Conservation (phyloP, 148 eudicot genomes). For the Polygonum aviculare region DNA sequence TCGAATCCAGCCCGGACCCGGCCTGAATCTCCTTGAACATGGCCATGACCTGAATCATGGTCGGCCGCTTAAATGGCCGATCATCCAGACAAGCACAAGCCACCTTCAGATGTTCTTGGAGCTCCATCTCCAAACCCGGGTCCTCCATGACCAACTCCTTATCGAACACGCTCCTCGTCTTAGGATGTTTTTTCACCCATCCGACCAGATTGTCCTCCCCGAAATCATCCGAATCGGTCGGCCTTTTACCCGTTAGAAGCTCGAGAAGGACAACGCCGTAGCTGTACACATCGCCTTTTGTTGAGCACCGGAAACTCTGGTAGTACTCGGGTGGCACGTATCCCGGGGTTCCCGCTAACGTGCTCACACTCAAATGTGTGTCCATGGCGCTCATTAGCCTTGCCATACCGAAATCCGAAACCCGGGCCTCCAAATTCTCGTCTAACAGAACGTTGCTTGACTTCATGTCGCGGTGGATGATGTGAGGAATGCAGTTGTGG, state of each 20-base stretch:
- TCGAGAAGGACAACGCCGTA: constrained; percentile 85
- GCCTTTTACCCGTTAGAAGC: constrained; percentile 65
- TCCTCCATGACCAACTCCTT: constrained; percentile 56
- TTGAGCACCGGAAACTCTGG: constrained; percentile 64
- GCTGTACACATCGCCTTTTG: constrained; percentile 87
- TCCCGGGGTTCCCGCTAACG: constrained; percentile 86
- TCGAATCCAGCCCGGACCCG: constrained; percentile 63
- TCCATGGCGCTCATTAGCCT: constrained; percentile 84
- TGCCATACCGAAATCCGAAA: constrained; percentile 95
- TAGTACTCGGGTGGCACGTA: constrained; percentile 88
- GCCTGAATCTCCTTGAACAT: constrained; percentile 90
- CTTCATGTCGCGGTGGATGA: constrained; percentile 90
- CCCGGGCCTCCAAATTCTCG: constrained; percentile 69
- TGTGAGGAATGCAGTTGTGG: constrained; percentile 78
- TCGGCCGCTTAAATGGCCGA: constrained; percentile 64
- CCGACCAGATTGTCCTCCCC: constrained; percentile 92
- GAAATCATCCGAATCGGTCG: constrained; percentile 77
- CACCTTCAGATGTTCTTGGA: constrained; percentile 57
- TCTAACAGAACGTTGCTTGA: constrained; percentile 84
- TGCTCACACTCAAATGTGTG: constrained; percentile 85
- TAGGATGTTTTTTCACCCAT: constrained; percentile 77
- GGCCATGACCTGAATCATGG: constrained; percentile 97
- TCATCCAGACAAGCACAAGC: constrained; percentile 88
- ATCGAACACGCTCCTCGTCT: constrained; percentile 57
- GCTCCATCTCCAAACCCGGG: constrained; percentile 56